Evolutionary conservation across 164 flowering plant species (phyloP).

Genomic region (Berberis vulgaris): DNA sequence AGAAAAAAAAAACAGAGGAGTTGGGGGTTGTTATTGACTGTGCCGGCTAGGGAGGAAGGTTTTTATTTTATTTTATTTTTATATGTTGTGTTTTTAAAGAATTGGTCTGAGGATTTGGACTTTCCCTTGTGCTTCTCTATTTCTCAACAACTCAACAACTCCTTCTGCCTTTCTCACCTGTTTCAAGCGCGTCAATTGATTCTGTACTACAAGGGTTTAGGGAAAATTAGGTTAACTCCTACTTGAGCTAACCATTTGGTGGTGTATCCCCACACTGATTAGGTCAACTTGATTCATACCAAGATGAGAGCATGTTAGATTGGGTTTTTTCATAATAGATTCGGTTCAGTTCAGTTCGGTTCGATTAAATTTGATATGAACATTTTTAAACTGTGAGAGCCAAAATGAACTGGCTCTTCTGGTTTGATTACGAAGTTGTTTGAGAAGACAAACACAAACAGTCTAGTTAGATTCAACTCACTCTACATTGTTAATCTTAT

Average conservation of each 20-base stretch:
- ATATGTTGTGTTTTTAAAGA: neutral
- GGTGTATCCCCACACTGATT: neutral
- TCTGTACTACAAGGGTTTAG: neutral
- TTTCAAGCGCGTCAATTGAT: neutral
- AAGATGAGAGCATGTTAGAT: too few relatives aligned
- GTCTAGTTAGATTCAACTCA: too few relatives aligned
- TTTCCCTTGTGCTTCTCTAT: neutral
- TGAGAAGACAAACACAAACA: too few relatives aligned
- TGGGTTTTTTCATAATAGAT: too few relatives aligned
- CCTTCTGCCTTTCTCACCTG: neutral
- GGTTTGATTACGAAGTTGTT: too few relatives aligned
- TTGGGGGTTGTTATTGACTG: conserved; percentile 7
- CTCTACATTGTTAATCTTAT: too few relatives aligned
- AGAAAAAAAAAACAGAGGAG: neutral
- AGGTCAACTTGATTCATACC: too few relatives aligned
- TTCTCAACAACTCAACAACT: conserved; percentile 10
- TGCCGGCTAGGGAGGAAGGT: neutral
- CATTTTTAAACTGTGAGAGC: too few relatives aligned
- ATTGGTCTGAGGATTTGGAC: neutral
- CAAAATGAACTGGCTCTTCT: too few relatives aligned
- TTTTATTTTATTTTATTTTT: neutral
- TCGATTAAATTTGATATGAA: too few relatives aligned
- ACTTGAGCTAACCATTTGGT: neutral
- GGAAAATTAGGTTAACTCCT: neutral
- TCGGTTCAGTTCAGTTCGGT: too few relatives aligned